Percentiles rank a stretch among this genome's conserved stretches.
phyloP scores from a whole-genome alignment of 2,329 filamentous ascomycete genomes.

The Fusarium piperis region DNA sequence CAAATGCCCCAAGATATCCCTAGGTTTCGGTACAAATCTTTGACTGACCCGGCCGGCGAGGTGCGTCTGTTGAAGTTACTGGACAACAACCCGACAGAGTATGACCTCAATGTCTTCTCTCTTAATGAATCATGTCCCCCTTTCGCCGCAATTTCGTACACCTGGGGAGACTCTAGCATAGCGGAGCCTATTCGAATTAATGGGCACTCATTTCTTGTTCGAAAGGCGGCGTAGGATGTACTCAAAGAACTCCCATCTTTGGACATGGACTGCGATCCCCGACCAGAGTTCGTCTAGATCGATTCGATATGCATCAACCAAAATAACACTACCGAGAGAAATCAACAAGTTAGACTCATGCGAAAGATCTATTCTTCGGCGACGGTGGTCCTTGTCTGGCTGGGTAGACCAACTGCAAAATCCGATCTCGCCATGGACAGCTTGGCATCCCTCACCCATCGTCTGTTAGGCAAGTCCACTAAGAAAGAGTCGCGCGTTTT shows the following conservation, averaged over 20 bases:
- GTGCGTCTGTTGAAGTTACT: neutral
- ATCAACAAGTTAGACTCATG: neutral
- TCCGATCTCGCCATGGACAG: neutral
- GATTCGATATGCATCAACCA: neutral
- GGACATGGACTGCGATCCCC: neutral
- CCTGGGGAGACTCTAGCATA: neutral
- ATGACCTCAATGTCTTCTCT: neutral
- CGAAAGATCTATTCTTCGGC: neutral
- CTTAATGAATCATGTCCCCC: neutral
- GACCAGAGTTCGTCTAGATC: neutral
- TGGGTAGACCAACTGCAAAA: neutral
- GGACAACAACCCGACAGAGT: neutral
- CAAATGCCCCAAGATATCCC: neutral
- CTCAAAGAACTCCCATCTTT: neutral
- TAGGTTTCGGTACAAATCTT: neutral
- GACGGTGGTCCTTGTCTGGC: neutral
- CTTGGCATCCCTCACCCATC: neutral
- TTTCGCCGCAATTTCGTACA: neutral
- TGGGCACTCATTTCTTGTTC: neutral
- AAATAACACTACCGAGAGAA: neutral
- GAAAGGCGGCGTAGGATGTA: neutral
- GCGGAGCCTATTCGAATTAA: neutral
- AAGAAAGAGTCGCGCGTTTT: neutral
- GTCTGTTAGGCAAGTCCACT: neutral
- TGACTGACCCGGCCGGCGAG: neutral